Evolutionary conservation across 2,329 filamentous ascomycete species (phyloP), one percentile per base, ranked within the genome.

Genomic region (Sclerotinia spermophila): DNA sequence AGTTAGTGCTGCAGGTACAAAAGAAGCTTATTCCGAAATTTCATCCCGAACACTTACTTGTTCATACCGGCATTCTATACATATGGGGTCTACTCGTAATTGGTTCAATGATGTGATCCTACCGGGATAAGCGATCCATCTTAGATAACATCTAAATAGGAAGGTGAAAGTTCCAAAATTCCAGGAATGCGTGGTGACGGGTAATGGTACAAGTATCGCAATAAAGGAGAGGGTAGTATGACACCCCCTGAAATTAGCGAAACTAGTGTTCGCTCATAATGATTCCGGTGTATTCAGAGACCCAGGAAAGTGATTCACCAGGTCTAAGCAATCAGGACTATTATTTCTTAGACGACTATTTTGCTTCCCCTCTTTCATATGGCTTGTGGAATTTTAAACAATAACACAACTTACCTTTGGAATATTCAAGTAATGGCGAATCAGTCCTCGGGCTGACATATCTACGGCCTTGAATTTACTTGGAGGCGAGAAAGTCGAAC

Each of bases 181-280:
- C 48, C n/a, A 51, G 27, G 1, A 27, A 27, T 6, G 3, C 13
- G 2, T 15, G 27, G 13, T 24, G 3, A 19, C 19, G 35, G 10
- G 2, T 17, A 24, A 21, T 10, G 2, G 30, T 35, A 58, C 4
- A 1, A 35, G 13, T 35, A 35, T 24, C 30, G 30, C 55, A 58
- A 58, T 7, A 24, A 38, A 24, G 33, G 11, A 58, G 3, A 6
- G 4, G 13, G 17, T 40, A 60, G 35, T 27, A 7, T 27, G 5
- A 24, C 19, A 44, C 8, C 59, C 59, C 59, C 59, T 61, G 38
- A 30, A 19, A 44, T 44, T 61, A 61, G 59, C 59, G 59, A 61
- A 44, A 30, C 44, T 30, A 15, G 4, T 24, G n/a, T 21, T 60
- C n/a, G n/a, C 3, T 60, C 38, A 38, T 8, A 61, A 33, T 44